A percentile compares a stretch with the other conserved stretches of the same genome.
These are phyloP conservation scores for Xylaria polymorpha DNA, from an alignment of 2,329 filamentous ascomycete genomes.

Conservation along the genomic window DNA sequence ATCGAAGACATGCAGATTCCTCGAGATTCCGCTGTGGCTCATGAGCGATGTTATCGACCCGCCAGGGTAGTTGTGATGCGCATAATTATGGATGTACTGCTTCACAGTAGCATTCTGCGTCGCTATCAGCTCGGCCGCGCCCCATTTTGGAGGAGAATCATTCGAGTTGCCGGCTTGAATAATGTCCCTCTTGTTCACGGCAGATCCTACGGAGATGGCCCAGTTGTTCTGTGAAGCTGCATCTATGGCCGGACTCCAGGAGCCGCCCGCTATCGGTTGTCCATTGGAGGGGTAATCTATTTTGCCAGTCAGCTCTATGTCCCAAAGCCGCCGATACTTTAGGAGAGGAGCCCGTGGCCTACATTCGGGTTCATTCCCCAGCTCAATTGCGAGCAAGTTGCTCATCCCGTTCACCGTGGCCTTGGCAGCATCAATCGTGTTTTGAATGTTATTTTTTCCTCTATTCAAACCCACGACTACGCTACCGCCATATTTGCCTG, in stretches of 20 bases:
- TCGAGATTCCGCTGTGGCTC: slow-evolving; percentile 57
- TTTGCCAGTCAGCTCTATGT: slow-evolving; percentile 19
- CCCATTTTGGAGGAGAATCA: slow-evolving; percentile 52
- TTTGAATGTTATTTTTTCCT: slow-evolving; percentile 62
- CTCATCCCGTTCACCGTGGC: slow-evolving; percentile 57
- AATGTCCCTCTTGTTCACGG: slow-evolving; percentile 50
- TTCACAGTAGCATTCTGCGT: slow-evolving; percentile 52
- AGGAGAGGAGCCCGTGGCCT: not conserved
- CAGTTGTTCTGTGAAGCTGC: slow-evolving; percentile 55
- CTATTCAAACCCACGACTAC: slow-evolving; percentile 67
- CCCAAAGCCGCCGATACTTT: not conserved
- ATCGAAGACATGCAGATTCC: slow-evolving; percentile 55
- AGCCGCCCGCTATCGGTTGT: slow-evolving; percentile 54
- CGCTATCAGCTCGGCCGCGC: slow-evolving; percentile 54
- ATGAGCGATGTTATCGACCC: slow-evolving; percentile 57
- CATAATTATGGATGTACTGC: slow-evolving; percentile 56
- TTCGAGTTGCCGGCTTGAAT: slow-evolving; percentile 58
- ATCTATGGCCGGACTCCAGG: slow-evolving; percentile 54
- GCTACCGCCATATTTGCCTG: slow-evolving; percentile 59
- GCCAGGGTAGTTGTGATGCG: slow-evolving; percentile 62
- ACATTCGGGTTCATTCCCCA: slow-evolving; percentile 68
- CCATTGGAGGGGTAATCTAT: slow-evolving; percentile 52
- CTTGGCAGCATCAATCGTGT: slow-evolving; percentile 64
- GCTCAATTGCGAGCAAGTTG: slow-evolving; percentile 65
- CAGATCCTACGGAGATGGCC: slow-evolving; percentile 52